Conservation (phyloP, 2,329 filamentous ascomycete species). For the Tolypocladium tropicale region DNA sequence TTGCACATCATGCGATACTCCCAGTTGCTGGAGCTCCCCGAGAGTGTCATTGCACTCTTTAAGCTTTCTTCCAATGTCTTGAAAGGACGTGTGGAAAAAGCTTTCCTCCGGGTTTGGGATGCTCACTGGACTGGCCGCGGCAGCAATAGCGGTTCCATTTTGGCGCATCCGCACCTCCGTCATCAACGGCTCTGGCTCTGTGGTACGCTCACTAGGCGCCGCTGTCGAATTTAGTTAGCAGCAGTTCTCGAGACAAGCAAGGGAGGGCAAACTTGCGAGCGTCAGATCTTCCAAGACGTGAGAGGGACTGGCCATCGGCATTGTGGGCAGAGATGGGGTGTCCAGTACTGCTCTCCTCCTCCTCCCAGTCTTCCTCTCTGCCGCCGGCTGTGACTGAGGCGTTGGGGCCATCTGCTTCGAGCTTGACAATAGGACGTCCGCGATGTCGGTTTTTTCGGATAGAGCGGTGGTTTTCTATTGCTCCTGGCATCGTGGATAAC, state of each 20-base stretch:
- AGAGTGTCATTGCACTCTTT: constrained; percentile 57
- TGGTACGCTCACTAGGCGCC: constrained; percentile 23
- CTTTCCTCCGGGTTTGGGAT: constrained; percentile 20
- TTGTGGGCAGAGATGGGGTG: constrained; percentile 7
- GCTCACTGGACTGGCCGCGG: constrained; percentile 12
- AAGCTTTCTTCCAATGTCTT: constrained; percentile 50
- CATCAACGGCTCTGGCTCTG: constrained; percentile 26
- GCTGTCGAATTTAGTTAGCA: constrained; percentile 16
- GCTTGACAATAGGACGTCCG: constrained; percentile 10
- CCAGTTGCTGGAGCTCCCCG: constrained; percentile 58
- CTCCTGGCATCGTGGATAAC: neutral
- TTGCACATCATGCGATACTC: constrained; percentile 59
- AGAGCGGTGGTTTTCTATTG: neutral
- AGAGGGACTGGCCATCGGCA: constrained; percentile 12
- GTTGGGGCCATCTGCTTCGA: constrained; percentile 12
- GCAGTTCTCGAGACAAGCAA: neutral
- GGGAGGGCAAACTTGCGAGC: constrained; percentile 21
- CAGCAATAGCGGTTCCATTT: constrained; percentile 1
- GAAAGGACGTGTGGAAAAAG: constrained; percentile 32
- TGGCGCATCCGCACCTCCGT: constrained; percentile 24
- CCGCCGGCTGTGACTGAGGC: neutral
- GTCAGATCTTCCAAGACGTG: constrained; percentile 22
- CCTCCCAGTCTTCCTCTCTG: neutral
- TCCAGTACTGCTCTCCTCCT: constrained; percentile 8
- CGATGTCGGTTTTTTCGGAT: neutral